Percentiles rank a stretch among this genome's conserved stretches.
Evolutionary conservation across 345 rosid genomes (phyloP).

Genomic region (Dipteronia dyeriana): DNA sequence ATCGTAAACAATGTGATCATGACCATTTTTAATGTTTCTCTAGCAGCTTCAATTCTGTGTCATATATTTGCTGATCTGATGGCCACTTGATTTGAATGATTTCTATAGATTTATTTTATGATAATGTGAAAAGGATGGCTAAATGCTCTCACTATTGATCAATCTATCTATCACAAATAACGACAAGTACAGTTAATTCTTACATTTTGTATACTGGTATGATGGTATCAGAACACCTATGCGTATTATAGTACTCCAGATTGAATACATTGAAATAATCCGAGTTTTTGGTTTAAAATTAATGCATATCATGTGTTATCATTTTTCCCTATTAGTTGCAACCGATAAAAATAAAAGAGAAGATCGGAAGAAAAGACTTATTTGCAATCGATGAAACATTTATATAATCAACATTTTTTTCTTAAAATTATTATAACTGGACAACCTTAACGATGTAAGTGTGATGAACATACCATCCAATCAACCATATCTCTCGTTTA

Average conservation of each 20-base stretch:
- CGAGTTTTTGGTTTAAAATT: background rate
- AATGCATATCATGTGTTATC: background rate
- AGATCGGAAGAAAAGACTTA: background rate
- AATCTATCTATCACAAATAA: background rate
- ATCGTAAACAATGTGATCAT: conserved; percentile 5
- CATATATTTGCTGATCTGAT: background rate
- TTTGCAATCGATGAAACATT: background rate
- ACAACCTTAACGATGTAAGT: too few relatives aligned
- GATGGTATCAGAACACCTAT: background rate
- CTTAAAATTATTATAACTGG: too few relatives aligned
- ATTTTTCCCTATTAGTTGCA: background rate
- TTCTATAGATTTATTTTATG: background rate
- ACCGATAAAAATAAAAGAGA: background rate
- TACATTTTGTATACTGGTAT: too few relatives aligned
- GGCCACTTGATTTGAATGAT: background rate
- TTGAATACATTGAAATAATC: too few relatives aligned
- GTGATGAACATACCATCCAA: too few relatives aligned
- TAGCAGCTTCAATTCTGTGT: background rate
- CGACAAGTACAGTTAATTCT: background rate
- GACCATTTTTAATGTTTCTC: background rate
- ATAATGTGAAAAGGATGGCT: background rate
- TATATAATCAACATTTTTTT: too few relatives aligned
- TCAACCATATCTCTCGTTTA: too few relatives aligned
- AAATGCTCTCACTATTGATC: background rate
- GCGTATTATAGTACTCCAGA: background rate